A percentile compares a stretch with the other conserved stretches of the same genome.
phyloP scores from a whole-genome alignment of 2,329 filamentous ascomycete species.

The Xylaria sp. region DNA sequence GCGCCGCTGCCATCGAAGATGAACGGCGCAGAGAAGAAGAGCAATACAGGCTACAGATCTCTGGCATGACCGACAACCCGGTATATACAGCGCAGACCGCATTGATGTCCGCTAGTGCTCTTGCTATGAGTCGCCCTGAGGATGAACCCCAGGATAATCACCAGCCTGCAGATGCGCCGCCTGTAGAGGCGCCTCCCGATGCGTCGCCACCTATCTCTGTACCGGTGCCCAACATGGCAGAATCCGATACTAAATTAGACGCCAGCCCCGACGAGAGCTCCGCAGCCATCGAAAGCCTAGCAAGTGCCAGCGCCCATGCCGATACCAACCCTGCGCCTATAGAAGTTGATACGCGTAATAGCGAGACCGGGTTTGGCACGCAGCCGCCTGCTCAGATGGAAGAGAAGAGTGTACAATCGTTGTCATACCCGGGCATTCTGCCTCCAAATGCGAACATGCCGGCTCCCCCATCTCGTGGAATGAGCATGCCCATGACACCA shows the following conservation, averaged over 20 bases:
- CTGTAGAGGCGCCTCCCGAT: slow-evolving; percentile 35
- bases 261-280: slow-evolving; percentile 57
- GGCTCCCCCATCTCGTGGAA: slow-evolving; percentile 61
- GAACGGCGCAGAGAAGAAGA: slow-evolving; percentile 62
- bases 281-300: slow-evolving; percentile 55
- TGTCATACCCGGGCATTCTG: slow-evolving; percentile 66
- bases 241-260: slow-evolving; percentile 52
- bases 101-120: slow-evolving; percentile 63
- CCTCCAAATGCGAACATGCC: slow-evolving; percentile 57
- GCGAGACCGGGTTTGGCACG: slow-evolving; percentile 51
- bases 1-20: slow-evolving; percentile 65
- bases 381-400: slow-evolving; percentile 62
- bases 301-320: slow-evolving; percentile 54
- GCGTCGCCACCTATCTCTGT: slow-evolving; percentile 42
- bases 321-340: slow-evolving; percentile 65
- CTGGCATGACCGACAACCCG: slow-evolving; percentile 64
- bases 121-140: slow-evolving; percentile 66
- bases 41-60: slow-evolving; percentile 55
- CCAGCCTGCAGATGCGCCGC: slow-evolving; percentile 32
- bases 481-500: slow-evolving; percentile 68
- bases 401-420: slow-evolving; percentile 61
- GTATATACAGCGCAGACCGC: slow-evolving; percentile 64
- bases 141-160: slow-evolving; percentile 65
- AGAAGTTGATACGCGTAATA: slow-evolving; percentile 62
- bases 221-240: slow-evolving; percentile 49